Percentiles rank a stretch among this genome's conserved stretches.
phyloP scores from a whole-genome alignment of 768 basidiomycete genomes.

The Hydnomerulius pinastri region DNA sequence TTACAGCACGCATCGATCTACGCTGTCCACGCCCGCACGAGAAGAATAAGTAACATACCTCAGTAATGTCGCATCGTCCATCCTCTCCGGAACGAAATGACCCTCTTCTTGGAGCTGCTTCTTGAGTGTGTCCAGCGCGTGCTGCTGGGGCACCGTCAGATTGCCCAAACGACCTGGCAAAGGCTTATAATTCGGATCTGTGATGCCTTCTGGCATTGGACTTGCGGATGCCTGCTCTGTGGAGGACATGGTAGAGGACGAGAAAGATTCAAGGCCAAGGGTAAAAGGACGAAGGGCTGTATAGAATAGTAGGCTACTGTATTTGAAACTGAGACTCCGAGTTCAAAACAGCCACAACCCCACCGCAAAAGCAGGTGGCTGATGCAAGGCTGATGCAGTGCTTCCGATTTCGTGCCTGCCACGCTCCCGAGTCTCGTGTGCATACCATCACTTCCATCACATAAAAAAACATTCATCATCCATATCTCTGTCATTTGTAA shows the following conservation, averaged over 20 bases:
- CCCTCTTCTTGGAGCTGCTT: slow-evolving; percentile 62
- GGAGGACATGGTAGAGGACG: slow-evolving; percentile 28
- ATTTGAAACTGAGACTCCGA: slow-evolving; percentile 20
- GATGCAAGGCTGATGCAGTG: no score
- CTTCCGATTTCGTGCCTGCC: no score
- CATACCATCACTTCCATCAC: no score
- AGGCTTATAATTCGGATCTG: slow-evolving; percentile 66
- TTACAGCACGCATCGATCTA: slow-evolving; percentile 1
- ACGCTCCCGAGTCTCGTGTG: not conserved
- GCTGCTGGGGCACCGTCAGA: slow-evolving; percentile 59
- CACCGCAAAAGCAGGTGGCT: no score
- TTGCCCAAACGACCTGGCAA: slow-evolving; percentile 80
- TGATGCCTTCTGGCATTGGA: slow-evolving; percentile 57
- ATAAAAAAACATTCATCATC: not conserved
- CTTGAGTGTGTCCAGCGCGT: slow-evolving; percentile 69
- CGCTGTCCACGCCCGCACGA: not conserved
- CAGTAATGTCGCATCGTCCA: slow-evolving; percentile 72
- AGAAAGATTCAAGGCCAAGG: not conserved
- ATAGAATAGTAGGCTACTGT: not conserved
- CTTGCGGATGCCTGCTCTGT: slow-evolving; percentile 50
- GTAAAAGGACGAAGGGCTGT: not conserved
- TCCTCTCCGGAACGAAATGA: slow-evolving; percentile 59
- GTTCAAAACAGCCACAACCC: not conserved
- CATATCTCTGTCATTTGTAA: not conserved
- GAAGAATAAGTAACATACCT: slow-evolving; percentile 42